Evolutionary conservation across 805 yeast genomes (phyloP).

Genomic region (Nakazawaea populi): DNA sequence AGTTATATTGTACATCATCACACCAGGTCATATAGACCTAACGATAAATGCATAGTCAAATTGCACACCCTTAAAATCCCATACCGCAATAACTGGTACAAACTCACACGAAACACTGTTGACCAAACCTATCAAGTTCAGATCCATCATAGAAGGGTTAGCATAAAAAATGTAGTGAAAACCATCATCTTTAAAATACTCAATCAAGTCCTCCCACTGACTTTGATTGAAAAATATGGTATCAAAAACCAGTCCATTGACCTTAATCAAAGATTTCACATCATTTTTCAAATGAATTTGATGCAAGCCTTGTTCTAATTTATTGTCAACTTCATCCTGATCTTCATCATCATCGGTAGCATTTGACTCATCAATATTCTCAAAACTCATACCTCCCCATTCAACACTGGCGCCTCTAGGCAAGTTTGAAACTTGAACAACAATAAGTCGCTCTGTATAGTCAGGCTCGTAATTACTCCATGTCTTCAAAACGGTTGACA

Average conservation of each 20-base stretch:
- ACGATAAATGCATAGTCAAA: slow-evolving; percentile 19
- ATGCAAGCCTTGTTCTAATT: slow-evolving; percentile 1
- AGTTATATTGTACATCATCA: not conserved
- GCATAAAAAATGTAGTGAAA: slow-evolving; percentile 2
- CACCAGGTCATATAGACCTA: slow-evolving; percentile 10
- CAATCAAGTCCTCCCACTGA: not conserved
- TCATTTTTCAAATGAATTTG: too few relatives aligned
- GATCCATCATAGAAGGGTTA: not conserved
- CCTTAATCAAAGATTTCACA: not conserved
- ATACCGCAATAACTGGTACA: slow-evolving; percentile 21
- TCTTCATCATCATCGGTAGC: slow-evolving; percentile 31
- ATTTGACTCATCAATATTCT: slow-evolving; percentile 11
- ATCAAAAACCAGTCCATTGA: not conserved
- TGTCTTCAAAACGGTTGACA: slow-evolving; percentile 25
- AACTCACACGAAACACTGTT: slow-evolving; percentile 17
- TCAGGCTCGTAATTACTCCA: slow-evolving; percentile 40
- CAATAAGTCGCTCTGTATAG: slow-evolving; percentile 29
- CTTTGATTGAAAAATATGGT: not conserved
- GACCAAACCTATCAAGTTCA: not conserved
- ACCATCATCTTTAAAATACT: not conserved
- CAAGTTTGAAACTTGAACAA: slow-evolving; percentile 49
- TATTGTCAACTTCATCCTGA: slow-evolving; percentile 16
- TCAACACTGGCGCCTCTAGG: slow-evolving; percentile 66
- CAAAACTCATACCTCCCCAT: slow-evolving; percentile 64
- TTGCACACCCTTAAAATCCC: slow-evolving; percentile 20